Percentiles rank a stretch among this genome's conserved stretches.
phyloP scores from a whole-genome alignment of 2,329 filamentous ascomycete species.

The Cladosporium sp. region DNA sequence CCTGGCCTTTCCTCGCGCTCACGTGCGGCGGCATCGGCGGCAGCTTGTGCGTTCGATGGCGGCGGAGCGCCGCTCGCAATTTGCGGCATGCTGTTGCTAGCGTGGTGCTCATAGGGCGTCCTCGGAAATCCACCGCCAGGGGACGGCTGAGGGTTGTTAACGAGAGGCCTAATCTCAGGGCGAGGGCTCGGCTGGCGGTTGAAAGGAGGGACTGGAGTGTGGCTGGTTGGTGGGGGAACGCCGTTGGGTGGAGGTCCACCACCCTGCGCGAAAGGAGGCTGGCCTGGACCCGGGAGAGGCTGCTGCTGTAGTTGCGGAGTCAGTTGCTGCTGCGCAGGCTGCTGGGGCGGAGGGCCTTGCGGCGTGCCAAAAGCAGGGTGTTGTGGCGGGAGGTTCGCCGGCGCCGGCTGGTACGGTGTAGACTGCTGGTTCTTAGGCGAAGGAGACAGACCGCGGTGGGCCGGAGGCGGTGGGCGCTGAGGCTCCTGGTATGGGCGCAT shows the following conservation, averaged over 20 bases:
- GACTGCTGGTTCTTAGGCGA: constrained; percentile 57
- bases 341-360: constrained; percentile 1
- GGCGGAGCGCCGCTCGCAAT: constrained; percentile 69
- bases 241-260: constrained; percentile 21
- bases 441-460: constrained; percentile 52
- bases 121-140: constrained; percentile 82
- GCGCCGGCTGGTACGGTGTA: constrained; percentile 49
- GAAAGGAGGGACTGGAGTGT: constrained; percentile 63
- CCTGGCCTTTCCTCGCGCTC: constrained; percentile 70
- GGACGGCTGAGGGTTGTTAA: constrained; percentile 75
- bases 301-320: constrained; percentile 19
- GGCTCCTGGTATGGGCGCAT: constrained; percentile 48
- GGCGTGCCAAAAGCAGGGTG: constrained; percentile 12
- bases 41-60: constrained; percentile 51
- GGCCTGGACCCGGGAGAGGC: constrained; percentile 21
- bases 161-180: constrained; percentile 76
- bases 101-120: constrained; percentile 73
- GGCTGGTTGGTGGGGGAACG: constrained; percentile 44
- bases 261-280: constrained; percentile 22
- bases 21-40: constrained; percentile 64
- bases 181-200: constrained; percentile 54
- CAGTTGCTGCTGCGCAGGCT: constrained; percentile 3
- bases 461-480: constrained; percentile 41
- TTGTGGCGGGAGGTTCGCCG: constrained; percentile 44
- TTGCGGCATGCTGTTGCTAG: constrained; percentile 55